A percentile compares a stretch with the other conserved stretches of the same genome.
phyloP scores from a whole-genome alignment of 2,329 filamentous ascomycete genomes.

The Stagonosporopsis tanaceti region DNA sequence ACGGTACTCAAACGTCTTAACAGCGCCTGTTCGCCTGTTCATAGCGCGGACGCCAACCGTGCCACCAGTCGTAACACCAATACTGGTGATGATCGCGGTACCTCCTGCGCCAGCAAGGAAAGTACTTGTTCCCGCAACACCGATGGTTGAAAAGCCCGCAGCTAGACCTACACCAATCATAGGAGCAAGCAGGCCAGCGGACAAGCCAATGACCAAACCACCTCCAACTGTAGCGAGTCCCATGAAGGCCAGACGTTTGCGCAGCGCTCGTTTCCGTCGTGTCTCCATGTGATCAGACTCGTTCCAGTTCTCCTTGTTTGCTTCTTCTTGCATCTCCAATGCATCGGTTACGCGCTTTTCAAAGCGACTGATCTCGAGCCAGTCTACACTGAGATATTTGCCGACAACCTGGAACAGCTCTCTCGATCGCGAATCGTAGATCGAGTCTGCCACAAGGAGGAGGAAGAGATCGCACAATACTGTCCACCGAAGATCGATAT shows the following conservation, averaged over 20 bases:
- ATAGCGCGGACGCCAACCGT: conserved; percentile 87
- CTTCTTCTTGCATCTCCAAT: conserved; percentile 95
- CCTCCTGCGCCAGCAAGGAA: conserved; percentile 93
- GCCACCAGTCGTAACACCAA: conserved; percentile 84
- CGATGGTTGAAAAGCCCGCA: conserved; percentile 93
- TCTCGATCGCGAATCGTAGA: conserved; percentile 89
- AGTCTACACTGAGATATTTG: conserved; percentile 78
- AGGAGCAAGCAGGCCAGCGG: conserved; percentile 88
- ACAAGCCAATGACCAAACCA: conserved; percentile 92
- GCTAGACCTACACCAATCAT: conserved; percentile 94
- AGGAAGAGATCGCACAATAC: conserved; percentile 95
- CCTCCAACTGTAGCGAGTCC: conserved; percentile 95
- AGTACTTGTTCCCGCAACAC: conserved; percentile 84
- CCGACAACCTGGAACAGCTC: conserved; percentile 84
- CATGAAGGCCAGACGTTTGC: conserved; percentile 91
- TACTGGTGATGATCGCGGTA: conserved; percentile 91
- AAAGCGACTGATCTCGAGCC: conserved; percentile 94
- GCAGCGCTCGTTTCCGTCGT: conserved; percentile 81
- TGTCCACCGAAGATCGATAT: conserved; percentile 97
- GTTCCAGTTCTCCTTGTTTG: conserved; percentile 96
- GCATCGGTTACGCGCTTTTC: conserved; percentile 97
- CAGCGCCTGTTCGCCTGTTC: conserved; percentile 85
- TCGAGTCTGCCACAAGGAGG: conserved; percentile 92
- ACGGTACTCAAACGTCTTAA: conserved; percentile 96
- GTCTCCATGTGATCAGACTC: conserved; percentile 93